Evolutionary conservation across 169 alveolate genomes (phyloP), one percentile per base, ranked within the genome.

Genomic region (Blepharisma undulans): DNA sequence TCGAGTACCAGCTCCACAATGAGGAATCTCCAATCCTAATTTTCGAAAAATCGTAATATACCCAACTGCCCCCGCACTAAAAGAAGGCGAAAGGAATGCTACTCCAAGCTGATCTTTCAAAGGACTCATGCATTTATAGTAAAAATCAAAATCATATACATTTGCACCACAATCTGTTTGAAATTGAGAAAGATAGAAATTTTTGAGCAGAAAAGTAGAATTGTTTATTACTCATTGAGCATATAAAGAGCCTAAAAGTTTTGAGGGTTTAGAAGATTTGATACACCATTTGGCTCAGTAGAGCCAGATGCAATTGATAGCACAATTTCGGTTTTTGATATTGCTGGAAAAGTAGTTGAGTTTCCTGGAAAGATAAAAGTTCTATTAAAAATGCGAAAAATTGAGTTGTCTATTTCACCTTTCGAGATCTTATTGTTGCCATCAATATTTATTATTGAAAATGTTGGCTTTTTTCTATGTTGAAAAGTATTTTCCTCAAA

Each of bases 151-250:
- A 22, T 82, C 36, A 30, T 48, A 21, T 48, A 33, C 60, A 36
- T 21, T 22, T n/a, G 60, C 89, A 34, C 89, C 89, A 36, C 89
- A 82, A 30, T 82, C 78, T 3, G 89, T 82, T 21, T 82, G 16
- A 22, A 60, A 25, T 2, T 21, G 29, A 0, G 18, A 21, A 30
- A 82, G 7, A 4, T 82, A 2, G 36, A 82, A 82, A 60, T 82
- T 34, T 22, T 22, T 27, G 10, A 82, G 32, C 5, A 82, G 30
- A 82, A 6, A 8, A 36, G 78, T 36, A 7, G 27, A n/a, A 7
- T 82, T 82, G n/a, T 82, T 82, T 10, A 72, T 33, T 7, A 82
- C 74, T 36, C 22, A 25, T 22, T 27, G 25, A 10, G 89, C 89
- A 59, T 32, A 82, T 4, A 22, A 19, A 34, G 76, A 25, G 30